Evolutionary conservation across 805 yeast species (phyloP), one percentile per base, ranked within the genome.

Genomic region (Yamadazyma laniorum): DNA sequence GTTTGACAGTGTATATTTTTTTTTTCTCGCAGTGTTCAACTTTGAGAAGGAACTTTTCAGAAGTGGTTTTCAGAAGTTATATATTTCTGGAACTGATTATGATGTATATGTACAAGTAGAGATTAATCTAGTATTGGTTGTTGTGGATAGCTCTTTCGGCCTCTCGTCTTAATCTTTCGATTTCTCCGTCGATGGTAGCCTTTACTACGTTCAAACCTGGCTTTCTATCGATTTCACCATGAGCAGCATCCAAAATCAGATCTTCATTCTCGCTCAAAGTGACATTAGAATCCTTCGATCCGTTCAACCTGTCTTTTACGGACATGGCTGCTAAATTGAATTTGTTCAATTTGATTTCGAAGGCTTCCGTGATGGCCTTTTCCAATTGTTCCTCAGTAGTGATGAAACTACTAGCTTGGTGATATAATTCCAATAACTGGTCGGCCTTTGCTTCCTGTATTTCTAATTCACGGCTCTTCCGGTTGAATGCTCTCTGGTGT

Each of bases 301-400:
- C 64, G 8, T 54, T 51, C 35, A 67, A 55, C 53, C 63, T 67
- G 44, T 63, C 58, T 43, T 59, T 66, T 28, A 66, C 56, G 34
- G 58, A 51, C 30, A 59, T 47, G 47, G 59, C 63, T 25, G 58
- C 52, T 34, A 53, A 47, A 40, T 64, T 70, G 39, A 63, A 67
- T 29, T 57, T 62, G 39, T 61, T 47, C 16, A 53, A 53, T 21
- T 59, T 58, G 40, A 63, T 59, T 48, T 71, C 72, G 48, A 82
- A 77, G 34, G 87, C 81, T 38, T 68, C 68, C 34, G 72, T 75
- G 29, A 85, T 75, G 36, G 81, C 77, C 15, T 59, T 64, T 29
- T 73, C 75, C 43, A 85, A 70, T 57, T 79, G 79, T 34, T 70
- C 75, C 59, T 85, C 95, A 21, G 82, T 82, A 27, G 86, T 77